Base-by-base conservation (phyloP, 345 rosid genomes). In the Physaria fendleri region DNA sequence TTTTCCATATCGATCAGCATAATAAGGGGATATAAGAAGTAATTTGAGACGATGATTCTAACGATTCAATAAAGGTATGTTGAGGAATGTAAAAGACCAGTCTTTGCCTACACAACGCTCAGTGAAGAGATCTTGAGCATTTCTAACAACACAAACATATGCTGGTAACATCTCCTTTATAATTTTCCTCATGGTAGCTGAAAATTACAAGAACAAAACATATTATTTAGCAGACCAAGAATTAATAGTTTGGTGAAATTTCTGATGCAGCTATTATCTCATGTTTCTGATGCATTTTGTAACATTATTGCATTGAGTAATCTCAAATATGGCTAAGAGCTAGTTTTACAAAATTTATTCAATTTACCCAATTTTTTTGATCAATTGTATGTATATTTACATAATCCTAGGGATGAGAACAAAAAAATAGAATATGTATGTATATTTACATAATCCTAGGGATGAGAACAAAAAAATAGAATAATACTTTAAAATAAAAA, bases 121-220 rank as follows among this genome's bases (percentile, higher is more conserved):
- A 10, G 90, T 94, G 59, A 94, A 69, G 62, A 94, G 99, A 82
- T 94, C 99, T 70, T 94, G 99, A 48, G 97, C 84, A 78, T 94
- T 97, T 77, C 99, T 82, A 58, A 97, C 99, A 42, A 94, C 97
- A 61, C 99, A 97, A 62, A 94, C 99, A 66, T 94, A 97, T 5
- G 96, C 87, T 0, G 99, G 99, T 45, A 94, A 55, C 99, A 94
- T 94, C 82, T 94, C 99, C 78, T 94, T 94, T 34, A 94, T 94
- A 56, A 94, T 94, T 77, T 94, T 94, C 24, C 97, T 94, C 99
- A 94, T 94, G 6, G 99, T 90, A 34, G 99, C 99, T 94, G 96
- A 48, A 55, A 64, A 39, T 34, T 17, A 16, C 27, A 41, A 17
- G 14, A 70, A 45, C 27, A 54, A 13, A 22, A 32, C 35, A 39